Conservation (phyloP, 768 basidiomycete genomes). For the Hirschioporus abietinus region DNA sequence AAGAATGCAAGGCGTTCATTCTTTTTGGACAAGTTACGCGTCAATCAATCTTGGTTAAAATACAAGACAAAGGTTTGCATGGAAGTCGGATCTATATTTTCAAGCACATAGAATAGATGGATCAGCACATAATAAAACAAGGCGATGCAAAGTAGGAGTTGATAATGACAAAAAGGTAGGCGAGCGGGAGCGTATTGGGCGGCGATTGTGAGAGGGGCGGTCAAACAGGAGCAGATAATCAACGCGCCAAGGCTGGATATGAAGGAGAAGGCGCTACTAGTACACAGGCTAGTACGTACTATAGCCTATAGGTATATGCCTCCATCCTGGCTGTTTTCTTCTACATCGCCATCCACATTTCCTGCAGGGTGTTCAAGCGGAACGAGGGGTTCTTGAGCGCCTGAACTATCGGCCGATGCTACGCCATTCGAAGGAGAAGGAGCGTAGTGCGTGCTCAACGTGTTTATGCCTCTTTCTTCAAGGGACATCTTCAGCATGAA, state of each 20-base stretch:
- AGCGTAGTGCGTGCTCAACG: constrained; percentile 43
- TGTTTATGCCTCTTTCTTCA: constrained; percentile 49
- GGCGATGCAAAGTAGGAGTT: not conserved
- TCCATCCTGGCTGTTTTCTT: not conserved
- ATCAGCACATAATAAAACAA: not conserved
- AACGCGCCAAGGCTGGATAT: too few species aligned
- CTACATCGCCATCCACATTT: not conserved
- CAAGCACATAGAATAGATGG: not conserved
- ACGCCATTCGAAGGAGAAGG: not conserved
- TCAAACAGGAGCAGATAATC: not conserved
- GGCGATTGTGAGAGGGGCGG: not conserved
- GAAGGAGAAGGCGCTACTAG: not conserved
- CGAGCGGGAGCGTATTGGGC: not conserved
- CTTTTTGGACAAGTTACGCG: not conserved
- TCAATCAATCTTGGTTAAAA: not conserved
- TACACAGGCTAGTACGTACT: not conserved
- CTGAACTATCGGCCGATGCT: not conserved
- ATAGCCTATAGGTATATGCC: constrained; percentile 2
- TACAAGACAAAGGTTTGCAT: not conserved
- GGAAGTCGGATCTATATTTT: not conserved
- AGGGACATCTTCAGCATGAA: constrained; percentile 62
- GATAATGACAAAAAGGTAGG: not conserved
- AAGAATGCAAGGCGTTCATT: too few species aligned
- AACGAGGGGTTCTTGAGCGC: not conserved
- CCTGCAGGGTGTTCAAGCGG: not conserved